Evolutionary conservation across 139 green algal genomes (phyloP), one percentile per base, ranked within the genome.

Genomic region (Axilococcus clingmanii): DNA sequence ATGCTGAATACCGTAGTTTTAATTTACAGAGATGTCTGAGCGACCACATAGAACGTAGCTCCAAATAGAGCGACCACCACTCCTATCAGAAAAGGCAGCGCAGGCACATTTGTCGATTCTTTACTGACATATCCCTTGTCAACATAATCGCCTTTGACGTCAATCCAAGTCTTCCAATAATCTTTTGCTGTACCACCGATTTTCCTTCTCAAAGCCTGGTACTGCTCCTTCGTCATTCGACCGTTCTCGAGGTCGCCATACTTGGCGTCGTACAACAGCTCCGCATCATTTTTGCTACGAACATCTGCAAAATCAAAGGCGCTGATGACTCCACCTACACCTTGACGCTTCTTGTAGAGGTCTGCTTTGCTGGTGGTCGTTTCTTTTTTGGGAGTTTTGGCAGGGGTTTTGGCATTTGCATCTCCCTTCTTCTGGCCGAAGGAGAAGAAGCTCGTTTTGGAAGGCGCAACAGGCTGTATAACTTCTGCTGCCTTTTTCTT

Each of bases 241-340:
- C 75, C 75, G 51, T 69, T 60, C 22, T 80, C 53, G 4, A 37
- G 49, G 35, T 85, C 55, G 23, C 65, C 73, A 38, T 81, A 79
- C 59, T 65, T 78, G 19, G 77, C 77, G 15, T 84, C 74, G 35
- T 85, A 86, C 60, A 86, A 60, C 52, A 86, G 59, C 25, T 84
- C 65, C 0, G 67, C 74, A 44, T 86, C 78, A 20, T 48, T 33
- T 32, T 73, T 67, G 52, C 47, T 61, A 15, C 77, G 46, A 7
- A 66, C 67, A 44, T 62, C 66, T 0, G 76, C 69, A 59, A 84
- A 84, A 46, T 84, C 76, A 8, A 84, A 57, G 1, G 75, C 75
- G n/a, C 36, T 4, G 48, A 27, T 20, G 15, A 7, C 2, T 27
- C 29, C 41, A 40, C 27, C 27, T 63, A 52, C 3, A 16, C 60